Conservation (phyloP, 768 basidiomycete species). For the Boletus pseudo-olivaceus region DNA sequence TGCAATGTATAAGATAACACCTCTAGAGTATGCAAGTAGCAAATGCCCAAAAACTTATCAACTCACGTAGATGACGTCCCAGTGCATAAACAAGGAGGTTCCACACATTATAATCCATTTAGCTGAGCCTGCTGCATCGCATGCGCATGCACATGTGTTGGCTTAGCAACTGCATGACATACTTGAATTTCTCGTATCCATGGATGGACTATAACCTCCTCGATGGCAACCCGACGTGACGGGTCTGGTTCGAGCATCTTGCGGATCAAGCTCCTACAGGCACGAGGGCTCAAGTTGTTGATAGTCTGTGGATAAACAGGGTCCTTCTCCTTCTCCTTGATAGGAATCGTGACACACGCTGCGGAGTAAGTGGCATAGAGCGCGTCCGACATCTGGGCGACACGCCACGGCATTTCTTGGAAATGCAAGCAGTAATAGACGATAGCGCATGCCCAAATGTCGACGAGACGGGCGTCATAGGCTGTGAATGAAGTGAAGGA, state of each 20-base stretch:
- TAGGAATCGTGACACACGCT: constrained; percentile 32
- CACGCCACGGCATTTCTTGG: constrained; percentile 97
- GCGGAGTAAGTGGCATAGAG: constrained; percentile 75
- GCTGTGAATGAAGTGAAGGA: constrained; percentile 46
- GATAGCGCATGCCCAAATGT: constrained; percentile 96
- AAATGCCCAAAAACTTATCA: constrained; percentile 1
- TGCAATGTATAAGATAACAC: constrained; percentile 17
- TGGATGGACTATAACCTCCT: constrained; percentile 71
- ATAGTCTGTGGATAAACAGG: constrained; percentile 60
- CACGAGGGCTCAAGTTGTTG: constrained; percentile 83
- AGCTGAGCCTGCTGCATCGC: constrained; percentile 57
- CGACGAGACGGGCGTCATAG: constrained; percentile 95
- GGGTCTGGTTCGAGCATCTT: constrained; percentile 97
- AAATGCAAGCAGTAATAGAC: constrained; percentile 99
- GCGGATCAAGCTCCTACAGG: constrained; percentile 78
- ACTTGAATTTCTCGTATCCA: constrained; percentile 85
- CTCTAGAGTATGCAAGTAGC: constrained; percentile 16
- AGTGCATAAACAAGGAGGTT: background rate
- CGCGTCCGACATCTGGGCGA: constrained; percentile 77
- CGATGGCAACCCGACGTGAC: constrained; percentile 67
- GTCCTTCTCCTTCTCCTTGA: constrained; percentile 32
- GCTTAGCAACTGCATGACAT: constrained; percentile 61
- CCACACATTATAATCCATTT: constrained; percentile 8
- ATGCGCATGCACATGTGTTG: constrained; percentile 70
- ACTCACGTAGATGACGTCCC: background rate